These are phyloP conservation scores for Dactylella cylindrospora DNA, from an alignment of 2,329 filamentous ascomycete genomes.

Conservation along the genomic window DNA sequence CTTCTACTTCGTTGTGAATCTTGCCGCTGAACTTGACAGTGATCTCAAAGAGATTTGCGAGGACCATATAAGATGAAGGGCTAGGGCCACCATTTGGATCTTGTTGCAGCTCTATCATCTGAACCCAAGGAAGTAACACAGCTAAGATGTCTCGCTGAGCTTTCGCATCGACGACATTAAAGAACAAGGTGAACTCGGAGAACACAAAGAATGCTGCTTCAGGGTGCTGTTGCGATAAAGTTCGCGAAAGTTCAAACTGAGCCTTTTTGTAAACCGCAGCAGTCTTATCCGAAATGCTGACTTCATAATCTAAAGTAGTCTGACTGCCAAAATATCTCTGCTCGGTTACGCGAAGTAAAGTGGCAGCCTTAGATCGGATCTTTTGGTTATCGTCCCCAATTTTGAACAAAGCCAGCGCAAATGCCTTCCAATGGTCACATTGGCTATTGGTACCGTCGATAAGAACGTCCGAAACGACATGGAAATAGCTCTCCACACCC, in stretches of 20 bases:
- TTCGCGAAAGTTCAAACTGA: slow-evolving; percentile 92
- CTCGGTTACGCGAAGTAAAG: slow-evolving; percentile 77
- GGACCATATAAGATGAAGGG: slow-evolving; percentile 86
- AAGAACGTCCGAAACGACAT: slow-evolving; percentile 84
- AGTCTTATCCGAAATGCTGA: slow-evolving; percentile 97
- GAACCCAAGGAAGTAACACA: slow-evolving; percentile 93
- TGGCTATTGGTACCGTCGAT: slow-evolving; percentile 79
- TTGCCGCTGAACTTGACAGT: slow-evolving; percentile 87
- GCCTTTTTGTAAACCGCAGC: slow-evolving; percentile 97
- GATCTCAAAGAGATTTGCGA: slow-evolving; percentile 93
- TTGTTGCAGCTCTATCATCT: slow-evolving; percentile 86
- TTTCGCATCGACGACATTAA: slow-evolving; percentile 78
- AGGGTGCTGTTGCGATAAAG: slow-evolving; percentile 81
- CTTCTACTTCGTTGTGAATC: slow-evolving; percentile 94
- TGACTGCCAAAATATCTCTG: slow-evolving; percentile 80
- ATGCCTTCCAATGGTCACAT: slow-evolving; percentile 83
- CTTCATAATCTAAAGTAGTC: slow-evolving; percentile 94
- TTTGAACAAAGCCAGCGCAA: slow-evolving; percentile 86
- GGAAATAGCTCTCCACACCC: slow-evolving; percentile 91
- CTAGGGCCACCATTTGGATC: slow-evolving; percentile 90
- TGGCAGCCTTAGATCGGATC: slow-evolving; percentile 83
- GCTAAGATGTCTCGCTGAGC: slow-evolving; percentile 92
- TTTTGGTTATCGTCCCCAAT: slow-evolving; percentile 88
- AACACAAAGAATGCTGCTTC: slow-evolving; percentile 92
- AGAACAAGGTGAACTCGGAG: slow-evolving; percentile 91